Percentiles rank a stretch among this genome's conserved stretches.
Conservation (phyloP, 176 grass and related monocot species). For the Hordeum marinum region DNA sequence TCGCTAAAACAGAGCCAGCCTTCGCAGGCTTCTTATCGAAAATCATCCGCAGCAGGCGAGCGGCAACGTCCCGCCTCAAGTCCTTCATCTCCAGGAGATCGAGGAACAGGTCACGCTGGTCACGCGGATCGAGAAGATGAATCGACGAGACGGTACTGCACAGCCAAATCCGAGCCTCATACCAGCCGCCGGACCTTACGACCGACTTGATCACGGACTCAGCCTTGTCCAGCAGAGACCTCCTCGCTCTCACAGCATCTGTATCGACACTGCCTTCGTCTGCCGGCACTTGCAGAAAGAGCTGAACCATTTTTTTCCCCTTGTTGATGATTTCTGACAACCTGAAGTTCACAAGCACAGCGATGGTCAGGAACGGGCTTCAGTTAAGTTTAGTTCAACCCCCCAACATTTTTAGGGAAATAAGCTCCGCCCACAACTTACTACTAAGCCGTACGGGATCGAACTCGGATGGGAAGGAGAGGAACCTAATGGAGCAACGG, state of each 20-base stretch:
- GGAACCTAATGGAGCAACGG: too few species aligned
- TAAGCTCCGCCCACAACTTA: background rate
- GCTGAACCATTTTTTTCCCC: conserved; percentile 41
- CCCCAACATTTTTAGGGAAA: background rate
- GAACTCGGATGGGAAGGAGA: too few species aligned
- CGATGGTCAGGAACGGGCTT: background rate
- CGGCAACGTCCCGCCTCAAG: conserved; percentile 50
- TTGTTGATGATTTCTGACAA: background rate
- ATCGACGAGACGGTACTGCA: conserved; percentile 58
- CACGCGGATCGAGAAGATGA: conserved; percentile 42
- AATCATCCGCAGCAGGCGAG: conserved; percentile 67
- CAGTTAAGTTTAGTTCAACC: background rate
- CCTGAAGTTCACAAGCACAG: conserved; percentile 17
- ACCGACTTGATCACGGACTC: conserved; percentile 61
- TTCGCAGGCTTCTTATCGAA: conserved; percentile 60
- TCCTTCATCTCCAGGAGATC: conserved; percentile 54
- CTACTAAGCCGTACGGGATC: background rate
- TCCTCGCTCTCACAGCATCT: conserved; percentile 36
- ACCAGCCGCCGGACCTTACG: conserved; percentile 41
- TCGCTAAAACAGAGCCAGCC: conserved; percentile 54
- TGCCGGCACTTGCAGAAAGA: conserved; percentile 43
- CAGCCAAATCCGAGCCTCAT: conserved; percentile 78
- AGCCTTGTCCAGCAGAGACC: conserved; percentile 39
- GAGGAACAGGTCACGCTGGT: conserved; percentile 53
- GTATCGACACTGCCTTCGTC: conserved; percentile 14